A percentile compares a stretch with the other conserved stretches of the same genome.
These are phyloP conservation scores for Termitomyces sp. DNA, from an alignment of 768 basidiomycete species.

Conservation along the genomic window DNA sequence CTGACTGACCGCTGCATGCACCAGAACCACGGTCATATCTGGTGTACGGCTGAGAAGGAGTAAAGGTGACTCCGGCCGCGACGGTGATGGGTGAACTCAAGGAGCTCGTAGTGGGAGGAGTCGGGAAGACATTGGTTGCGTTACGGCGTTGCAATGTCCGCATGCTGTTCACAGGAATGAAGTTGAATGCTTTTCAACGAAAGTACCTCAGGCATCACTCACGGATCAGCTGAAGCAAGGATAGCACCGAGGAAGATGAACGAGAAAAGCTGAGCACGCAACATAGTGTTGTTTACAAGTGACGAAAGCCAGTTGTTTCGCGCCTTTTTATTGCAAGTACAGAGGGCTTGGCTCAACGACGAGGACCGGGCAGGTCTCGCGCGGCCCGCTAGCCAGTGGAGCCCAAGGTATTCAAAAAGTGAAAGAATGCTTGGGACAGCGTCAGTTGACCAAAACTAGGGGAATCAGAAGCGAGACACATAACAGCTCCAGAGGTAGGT, in stretches of 20 bases:
- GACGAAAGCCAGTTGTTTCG: not conserved
- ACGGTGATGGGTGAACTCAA: conserved; percentile 31
- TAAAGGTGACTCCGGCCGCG: conserved; percentile 30
- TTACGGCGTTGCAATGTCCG: conserved; percentile 24
- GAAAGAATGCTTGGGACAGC: not conserved
- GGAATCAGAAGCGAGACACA: not conserved
- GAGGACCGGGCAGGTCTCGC: not conserved
- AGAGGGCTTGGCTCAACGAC: not conserved
- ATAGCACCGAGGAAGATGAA: not conserved
- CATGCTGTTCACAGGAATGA: not conserved
- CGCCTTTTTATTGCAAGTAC: not conserved
- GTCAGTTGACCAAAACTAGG: not conserved
- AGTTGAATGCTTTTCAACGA: not conserved
- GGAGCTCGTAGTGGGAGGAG: conserved; percentile 30
- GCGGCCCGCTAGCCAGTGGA: not conserved
- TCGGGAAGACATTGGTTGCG: conserved; percentile 32
- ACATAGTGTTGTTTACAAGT: not conserved
- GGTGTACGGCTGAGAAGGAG: conserved; percentile 30
- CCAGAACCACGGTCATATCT: conserved; percentile 38
- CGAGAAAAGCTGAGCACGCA: not conserved
- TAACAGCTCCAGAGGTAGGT: not conserved
- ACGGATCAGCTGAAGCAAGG: conserved; percentile 7
- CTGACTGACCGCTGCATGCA: conserved; percentile 31
- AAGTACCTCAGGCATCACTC: not conserved
- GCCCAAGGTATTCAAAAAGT: not conserved